Evolutionary conservation across 176 grass and related monocot genomes (phyloP).

Genomic region (Aegilops umbellulata): DNA sequence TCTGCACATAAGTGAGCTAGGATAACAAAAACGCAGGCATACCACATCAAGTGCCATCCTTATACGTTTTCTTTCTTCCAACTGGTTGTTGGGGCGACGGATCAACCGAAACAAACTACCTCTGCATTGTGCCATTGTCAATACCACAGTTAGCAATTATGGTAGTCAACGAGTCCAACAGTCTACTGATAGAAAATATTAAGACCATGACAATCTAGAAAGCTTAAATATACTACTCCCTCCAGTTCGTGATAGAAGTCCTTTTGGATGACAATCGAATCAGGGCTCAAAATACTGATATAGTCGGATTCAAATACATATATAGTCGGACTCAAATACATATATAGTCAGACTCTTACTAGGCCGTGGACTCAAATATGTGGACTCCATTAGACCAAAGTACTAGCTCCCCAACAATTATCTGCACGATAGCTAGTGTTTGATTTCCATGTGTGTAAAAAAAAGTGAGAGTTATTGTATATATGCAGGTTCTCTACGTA

Average conservation of each 20-base stretch:
- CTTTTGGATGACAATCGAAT: not conserved
- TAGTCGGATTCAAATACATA: too few relatives aligned
- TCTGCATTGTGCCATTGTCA: constrained; percentile 44
- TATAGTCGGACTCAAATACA: not conserved
- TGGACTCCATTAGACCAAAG: not conserved
- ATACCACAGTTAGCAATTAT: constrained; percentile 32
- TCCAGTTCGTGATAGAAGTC: not conserved
- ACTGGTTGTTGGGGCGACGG: constrained; percentile 84
- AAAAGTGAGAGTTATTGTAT: not conserved
- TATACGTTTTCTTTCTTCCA: constrained; percentile 81
- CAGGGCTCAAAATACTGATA: not conserved
- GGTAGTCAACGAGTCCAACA: constrained; percentile 14
- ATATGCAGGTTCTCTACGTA: not conserved
- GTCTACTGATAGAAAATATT: constrained; percentile 19
- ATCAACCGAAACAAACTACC: constrained; percentile 94
- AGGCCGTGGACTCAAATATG: too few relatives aligned
- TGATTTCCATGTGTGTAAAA: not conserved
- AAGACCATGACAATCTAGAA: constrained; percentile 1
- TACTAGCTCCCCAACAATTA: not conserved
- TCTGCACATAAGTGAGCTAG: constrained; percentile 23
- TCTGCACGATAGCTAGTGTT: not conserved
- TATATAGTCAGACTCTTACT: not conserved
- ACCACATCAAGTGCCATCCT: constrained; percentile 99
- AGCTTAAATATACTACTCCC: not conserved
- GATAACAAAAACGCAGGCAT: constrained; percentile 29